Evolutionary conservation across 2,329 filamentous ascomycete species (phyloP), one percentile per base, ranked within the genome.

Genomic region (Neospermospora avenae): DNA sequence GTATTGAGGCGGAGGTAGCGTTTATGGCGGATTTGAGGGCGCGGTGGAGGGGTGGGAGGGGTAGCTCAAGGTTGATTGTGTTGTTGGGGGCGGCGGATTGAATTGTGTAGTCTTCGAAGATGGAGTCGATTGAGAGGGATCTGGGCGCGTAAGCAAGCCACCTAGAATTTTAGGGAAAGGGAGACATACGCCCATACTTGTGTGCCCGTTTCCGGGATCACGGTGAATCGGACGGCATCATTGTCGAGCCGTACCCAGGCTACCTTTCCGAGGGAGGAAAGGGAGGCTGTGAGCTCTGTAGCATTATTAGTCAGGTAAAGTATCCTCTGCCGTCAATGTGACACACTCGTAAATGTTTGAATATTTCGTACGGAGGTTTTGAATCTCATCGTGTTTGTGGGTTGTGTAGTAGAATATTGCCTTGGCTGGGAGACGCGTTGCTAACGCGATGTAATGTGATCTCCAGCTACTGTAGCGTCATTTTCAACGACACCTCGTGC

Each of bases 31-130:
- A 97, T 70, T 88, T 91, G 60, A 99, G 85, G n/a, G 95, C 95
- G 61, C 93, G 88, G 70, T 95, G 90, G 22, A 99, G 85, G 1
- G 90, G 88, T 14, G 85, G 83, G n/a, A 98, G 85, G 25, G 95
- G 92, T 1, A 99, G 84, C 77, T 99, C 95, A 65, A 99, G 87
- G 76, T 99, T 97, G 77, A 99, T 97, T 56, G 92, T 90, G 76
- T 96, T 96, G 74, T 85, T 81, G 41, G 80, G 79, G 51, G 92
- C 88, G 54, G 90, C 90, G 53, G 93, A 96, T 74, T 96, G 89
- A 67, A 98, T 87, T 57, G 86, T 84, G 77, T 96, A 96, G 66
- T 81, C 80, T 72, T 92, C 83, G 74, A 99, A 98, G 69, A 99
- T 91, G 68, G 91, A 87, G 71, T 96, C 90, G 81, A 90, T 83